A percentile compares a stretch with the other conserved stretches of the same genome.
These are phyloP conservation scores for Immersiella caudata DNA, from an alignment of 495 filamentous ascomycete genomes.

Conservation along the genomic window DNA sequence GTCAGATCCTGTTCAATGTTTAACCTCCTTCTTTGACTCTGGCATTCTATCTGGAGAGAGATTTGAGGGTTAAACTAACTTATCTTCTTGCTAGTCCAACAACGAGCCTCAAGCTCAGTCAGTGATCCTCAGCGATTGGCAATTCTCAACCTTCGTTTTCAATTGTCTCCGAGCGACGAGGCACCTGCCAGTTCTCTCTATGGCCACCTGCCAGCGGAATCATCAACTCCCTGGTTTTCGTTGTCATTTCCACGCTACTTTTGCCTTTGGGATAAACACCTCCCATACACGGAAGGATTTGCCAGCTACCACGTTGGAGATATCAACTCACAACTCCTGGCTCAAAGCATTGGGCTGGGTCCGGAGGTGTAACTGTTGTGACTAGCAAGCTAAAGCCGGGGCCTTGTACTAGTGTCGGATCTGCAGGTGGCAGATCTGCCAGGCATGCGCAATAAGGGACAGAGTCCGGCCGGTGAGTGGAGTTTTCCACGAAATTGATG, in stretches of 20 bases:
- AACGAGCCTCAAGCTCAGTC: neutral
- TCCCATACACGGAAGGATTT: too few relatives aligned
- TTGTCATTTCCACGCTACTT: neutral
- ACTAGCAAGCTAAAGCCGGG: slow-evolving; percentile 21
- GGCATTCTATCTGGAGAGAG: too few relatives aligned
- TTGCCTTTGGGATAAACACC: too few relatives aligned
- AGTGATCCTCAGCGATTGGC: neutral
- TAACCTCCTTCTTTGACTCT: too few relatives aligned
- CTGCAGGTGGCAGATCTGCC: slow-evolving; percentile 28
- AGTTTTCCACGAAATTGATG: neutral
- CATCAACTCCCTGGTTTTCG: neutral
- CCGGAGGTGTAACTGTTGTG: slow-evolving; percentile 33
- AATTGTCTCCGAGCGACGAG: neutral
- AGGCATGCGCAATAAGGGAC: slow-evolving; percentile 18
- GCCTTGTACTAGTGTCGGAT: slow-evolving; percentile 16
- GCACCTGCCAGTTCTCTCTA: neutral
- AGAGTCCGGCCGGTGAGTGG: neutral
- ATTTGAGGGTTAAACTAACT: neutral
- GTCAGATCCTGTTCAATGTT: too few relatives aligned
- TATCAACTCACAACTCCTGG: slow-evolving; percentile 16
- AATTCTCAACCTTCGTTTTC: neutral
- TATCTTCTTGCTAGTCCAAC: neutral
- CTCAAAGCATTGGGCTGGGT: slow-evolving; percentile 23
- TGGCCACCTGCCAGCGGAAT: neutral
- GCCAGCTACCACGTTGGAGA: neutral